Percentiles rank a stretch among this genome's conserved stretches.
Evolutionary conservation across 75 land plant genomes (phyloP).

Genomic region (Pinus tabuliformis): DNA sequence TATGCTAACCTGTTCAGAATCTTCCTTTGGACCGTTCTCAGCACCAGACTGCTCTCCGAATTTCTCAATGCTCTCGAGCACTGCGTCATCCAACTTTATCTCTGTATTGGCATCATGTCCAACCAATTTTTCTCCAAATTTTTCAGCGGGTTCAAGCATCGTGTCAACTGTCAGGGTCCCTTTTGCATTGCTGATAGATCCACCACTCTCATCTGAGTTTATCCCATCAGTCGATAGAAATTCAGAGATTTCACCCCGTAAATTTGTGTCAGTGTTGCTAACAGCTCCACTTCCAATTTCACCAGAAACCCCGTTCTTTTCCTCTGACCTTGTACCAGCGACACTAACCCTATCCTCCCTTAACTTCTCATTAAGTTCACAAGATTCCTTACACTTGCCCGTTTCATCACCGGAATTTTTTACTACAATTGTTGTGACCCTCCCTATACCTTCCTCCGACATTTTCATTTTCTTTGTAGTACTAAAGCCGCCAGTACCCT

Average conservation of each 20-base stretch:
- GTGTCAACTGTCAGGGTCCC: background rate
- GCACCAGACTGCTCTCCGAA: background rate
- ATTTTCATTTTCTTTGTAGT: slow-evolving; percentile 1
- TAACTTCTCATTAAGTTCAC: background rate
- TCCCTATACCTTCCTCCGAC: background rate
- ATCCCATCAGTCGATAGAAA: background rate
- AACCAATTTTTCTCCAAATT: background rate
- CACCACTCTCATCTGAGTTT: background rate
- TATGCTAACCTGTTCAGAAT: background rate
- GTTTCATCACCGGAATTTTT: background rate
- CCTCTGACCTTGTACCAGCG: background rate
- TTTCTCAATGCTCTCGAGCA: background rate
- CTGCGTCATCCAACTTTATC: background rate
- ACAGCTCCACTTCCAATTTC: slow-evolving; percentile 1
- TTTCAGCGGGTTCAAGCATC: background rate
- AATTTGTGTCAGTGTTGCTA: background rate
- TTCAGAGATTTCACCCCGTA: background rate
- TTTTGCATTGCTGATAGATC: background rate
- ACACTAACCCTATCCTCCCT: background rate
- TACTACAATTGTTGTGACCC: background rate
- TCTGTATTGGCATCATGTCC: background rate
- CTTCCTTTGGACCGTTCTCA: background rate
- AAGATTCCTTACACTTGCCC: background rate
- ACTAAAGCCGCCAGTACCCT: background rate
- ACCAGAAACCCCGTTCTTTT: background rate